These are phyloP conservation scores for Aspergillus udagawae DNA, from an alignment of 2,329 filamentous ascomycete genomes.

Conservation along the genomic window DNA sequence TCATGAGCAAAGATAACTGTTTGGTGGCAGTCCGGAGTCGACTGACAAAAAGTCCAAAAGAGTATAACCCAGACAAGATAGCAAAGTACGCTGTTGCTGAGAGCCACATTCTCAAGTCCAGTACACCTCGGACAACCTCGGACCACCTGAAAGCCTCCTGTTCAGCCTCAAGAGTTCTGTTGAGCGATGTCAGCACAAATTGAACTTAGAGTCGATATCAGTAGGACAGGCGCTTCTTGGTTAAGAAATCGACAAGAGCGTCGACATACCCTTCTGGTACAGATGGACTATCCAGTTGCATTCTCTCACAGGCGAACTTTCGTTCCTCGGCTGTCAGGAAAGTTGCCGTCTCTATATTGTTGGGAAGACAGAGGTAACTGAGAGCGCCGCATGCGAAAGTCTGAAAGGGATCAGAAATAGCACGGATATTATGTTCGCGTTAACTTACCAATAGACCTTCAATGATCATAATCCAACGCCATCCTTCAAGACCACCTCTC, in stretches of 20 bases:
- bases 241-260: background rate
- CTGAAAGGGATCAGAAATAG: conserved; percentile 24
- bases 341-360: conserved; percentile 50
- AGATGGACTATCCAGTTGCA: conserved; percentile 38
- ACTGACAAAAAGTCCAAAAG: conserved; percentile 60
- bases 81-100: conserved; percentile 60
- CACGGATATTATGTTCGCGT: background rate
- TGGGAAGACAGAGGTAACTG: conserved; percentile 55
- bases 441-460: conserved; percentile 46
- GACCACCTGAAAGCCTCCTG: conserved; percentile 56
- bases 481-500: conserved; percentile 51
- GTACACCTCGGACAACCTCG: conserved; percentile 58
- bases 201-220: background rate
- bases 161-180: conserved; percentile 19
- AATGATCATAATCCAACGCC: conserved; percentile 62
- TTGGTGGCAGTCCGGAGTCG: background rate
- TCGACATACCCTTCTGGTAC: conserved; percentile 21
- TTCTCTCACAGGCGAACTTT: conserved; percentile 44
- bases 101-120: conserved; percentile 61
- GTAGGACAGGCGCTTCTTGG: background rate
- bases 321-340: conserved; percentile 55
- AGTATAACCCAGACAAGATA: conserved; percentile 56
- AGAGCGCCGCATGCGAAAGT: conserved; percentile 52
- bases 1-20: background rate
- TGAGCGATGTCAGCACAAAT: background rate